Conservation (phyloP, 495 filamentous ascomycete genomes). For the Tetracladium marchalianum region DNA sequence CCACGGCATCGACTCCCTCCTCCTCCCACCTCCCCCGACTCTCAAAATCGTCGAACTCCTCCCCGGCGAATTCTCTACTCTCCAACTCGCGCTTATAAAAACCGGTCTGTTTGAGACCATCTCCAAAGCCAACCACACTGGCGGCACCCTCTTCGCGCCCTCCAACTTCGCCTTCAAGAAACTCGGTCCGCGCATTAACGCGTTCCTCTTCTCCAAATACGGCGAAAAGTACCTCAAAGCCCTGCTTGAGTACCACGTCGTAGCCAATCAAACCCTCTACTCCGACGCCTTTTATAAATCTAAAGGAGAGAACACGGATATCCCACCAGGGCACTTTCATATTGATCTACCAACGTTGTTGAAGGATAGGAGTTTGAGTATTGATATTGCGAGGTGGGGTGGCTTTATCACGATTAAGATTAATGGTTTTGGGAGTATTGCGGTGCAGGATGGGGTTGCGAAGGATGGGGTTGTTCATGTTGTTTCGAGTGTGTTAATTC, state of each 20-base stretch:
- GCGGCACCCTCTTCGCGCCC: slow-evolving; percentile 66
- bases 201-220: slow-evolving; percentile 64
- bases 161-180: slow-evolving; percentile 64
- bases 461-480: slow-evolving; percentile 72
- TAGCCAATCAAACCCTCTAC: slow-evolving; percentile 66
- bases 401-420: slow-evolving; percentile 56
- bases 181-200: slow-evolving; percentile 59
- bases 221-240: slow-evolving; percentile 64
- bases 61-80: slow-evolving; percentile 66
- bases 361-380: slow-evolving; percentile 42
- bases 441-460: slow-evolving; percentile 55
- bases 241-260: slow-evolving; percentile 69
- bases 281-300: slow-evolving; percentile 62
- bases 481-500: slow-evolving; percentile 59
- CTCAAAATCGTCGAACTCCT: slow-evolving; percentile 52
- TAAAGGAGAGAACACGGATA: slow-evolving; percentile 3
- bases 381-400: slow-evolving; percentile 57
- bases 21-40: slow-evolving; percentile 61
- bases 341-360: slow-evolving; percentile 61
- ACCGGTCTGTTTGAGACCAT: slow-evolving; percentile 50
- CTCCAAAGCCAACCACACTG: slow-evolving; percentile 28
- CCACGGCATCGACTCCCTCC: slow-evolving; percentile 60
- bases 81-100: slow-evolving; percentile 57
- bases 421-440: slow-evolving; percentile 54
- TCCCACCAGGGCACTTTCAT: slow-evolving; percentile 27